Evolutionary conservation across 139 green algal species (phyloP).

Genomic region (Volvox reticuliferus): DNA sequence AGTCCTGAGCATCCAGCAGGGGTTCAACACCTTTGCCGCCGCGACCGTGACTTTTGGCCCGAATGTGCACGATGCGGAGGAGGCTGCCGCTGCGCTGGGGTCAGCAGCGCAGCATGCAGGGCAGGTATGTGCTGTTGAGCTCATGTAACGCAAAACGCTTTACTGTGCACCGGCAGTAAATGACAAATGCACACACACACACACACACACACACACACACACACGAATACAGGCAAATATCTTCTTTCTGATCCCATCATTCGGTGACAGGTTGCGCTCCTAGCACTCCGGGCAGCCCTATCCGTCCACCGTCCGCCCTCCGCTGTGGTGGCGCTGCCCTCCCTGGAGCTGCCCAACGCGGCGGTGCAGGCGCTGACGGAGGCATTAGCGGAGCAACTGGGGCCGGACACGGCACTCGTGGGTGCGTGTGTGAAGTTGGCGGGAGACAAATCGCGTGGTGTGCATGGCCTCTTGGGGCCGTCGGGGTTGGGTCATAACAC

Average conservation of each 20-base stretch:
- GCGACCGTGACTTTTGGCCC: not conserved
- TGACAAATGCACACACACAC: too few species aligned
- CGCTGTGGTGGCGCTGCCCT: not conserved
- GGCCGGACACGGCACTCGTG: not conserved
- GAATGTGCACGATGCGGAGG: too few species aligned
- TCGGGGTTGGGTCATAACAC: too few species aligned
- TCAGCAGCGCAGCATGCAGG: not conserved
- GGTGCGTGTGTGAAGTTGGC: not conserved
- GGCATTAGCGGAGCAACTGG: not conserved
- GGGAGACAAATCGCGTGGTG: too few species aligned
- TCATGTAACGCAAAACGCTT: too few species aligned
- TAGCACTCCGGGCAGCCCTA: conserved; percentile 17
- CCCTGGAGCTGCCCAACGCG: not conserved
- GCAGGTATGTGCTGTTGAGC: not conserved
- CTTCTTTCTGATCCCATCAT: not conserved
- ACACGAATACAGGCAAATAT: too few species aligned
- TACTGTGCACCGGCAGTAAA: too few species aligned
- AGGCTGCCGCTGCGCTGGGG: not conserved
- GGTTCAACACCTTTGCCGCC: not conserved
- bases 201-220: too few species aligned
- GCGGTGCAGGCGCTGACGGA: not conserved
- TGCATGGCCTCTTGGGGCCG: too few species aligned
- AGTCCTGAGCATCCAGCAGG: not conserved
- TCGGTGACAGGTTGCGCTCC: conserved; percentile 2
- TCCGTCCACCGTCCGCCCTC: not conserved